Evolutionary conservation across 768 basidiomycete species (phyloP).

Genomic region (Glaciozyma martinii): DNA sequence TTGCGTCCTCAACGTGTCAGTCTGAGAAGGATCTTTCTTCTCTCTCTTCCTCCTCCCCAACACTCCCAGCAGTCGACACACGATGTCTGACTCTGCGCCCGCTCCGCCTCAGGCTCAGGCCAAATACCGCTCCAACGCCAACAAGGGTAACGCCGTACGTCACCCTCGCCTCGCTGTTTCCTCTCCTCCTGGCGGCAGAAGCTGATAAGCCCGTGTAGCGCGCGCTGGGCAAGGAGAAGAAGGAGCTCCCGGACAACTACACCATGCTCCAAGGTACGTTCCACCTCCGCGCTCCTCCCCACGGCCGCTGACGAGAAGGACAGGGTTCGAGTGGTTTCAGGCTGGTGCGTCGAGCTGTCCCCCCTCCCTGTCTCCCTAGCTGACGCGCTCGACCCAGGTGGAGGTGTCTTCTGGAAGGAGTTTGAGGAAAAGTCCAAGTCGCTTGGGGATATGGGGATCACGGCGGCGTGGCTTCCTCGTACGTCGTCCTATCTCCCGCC

Average conservation of each 20-base stretch:
- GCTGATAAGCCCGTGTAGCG: not conserved
- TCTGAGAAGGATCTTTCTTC: too few species aligned
- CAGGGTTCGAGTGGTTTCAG: not conserved
- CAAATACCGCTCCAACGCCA: not conserved
- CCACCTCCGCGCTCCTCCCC: not conserved
- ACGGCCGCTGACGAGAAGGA: too few species aligned
- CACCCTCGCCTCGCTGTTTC: not conserved
- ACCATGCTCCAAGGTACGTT: slow-evolving; percentile 22
- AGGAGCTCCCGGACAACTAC: slow-evolving; percentile 23
- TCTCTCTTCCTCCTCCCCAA: too few species aligned
- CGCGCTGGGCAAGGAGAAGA: slow-evolving; percentile 22
- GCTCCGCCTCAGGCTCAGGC: not conserved
- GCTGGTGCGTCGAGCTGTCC: not conserved
- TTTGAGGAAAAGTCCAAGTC: slow-evolving; percentile 34
- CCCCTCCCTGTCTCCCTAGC: not conserved
- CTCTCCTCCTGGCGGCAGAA: not conserved
- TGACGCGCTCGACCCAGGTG: slow-evolving; percentile 8
- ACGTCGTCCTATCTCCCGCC: slow-evolving; percentile 8
- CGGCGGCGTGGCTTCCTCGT: slow-evolving; percentile 43
- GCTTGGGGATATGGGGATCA: slow-evolving; percentile 41
- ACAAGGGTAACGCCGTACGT: slow-evolving; percentile 19
- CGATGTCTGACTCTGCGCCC: not conserved
- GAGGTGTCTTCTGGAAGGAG: slow-evolving; percentile 41
- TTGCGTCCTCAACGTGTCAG: too few species aligned
- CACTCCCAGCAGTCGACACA: too few species aligned